Conservation (phyloP, 768 basidiomycete species). For the Epithele typhae region DNA sequence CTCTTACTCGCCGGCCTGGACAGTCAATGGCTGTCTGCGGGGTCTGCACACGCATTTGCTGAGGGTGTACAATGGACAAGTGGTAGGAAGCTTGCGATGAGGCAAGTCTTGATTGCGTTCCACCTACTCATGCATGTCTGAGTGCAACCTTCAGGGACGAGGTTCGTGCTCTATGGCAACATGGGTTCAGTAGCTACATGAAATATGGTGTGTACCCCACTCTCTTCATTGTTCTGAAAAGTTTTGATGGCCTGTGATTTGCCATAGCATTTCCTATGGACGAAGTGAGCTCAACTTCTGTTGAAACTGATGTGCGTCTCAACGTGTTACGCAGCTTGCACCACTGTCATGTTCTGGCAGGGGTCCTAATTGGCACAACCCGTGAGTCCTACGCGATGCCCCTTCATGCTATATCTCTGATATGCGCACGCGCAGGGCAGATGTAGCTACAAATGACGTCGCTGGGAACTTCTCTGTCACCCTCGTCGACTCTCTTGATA, state of each 20-base stretch:
- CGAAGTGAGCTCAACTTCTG: slow-evolving; percentile 46
- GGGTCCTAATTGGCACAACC: slow-evolving; percentile 83
- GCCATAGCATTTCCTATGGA: slow-evolving; percentile 75
- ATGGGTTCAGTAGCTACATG: slow-evolving; percentile 91
- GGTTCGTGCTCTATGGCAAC: slow-evolving; percentile 80
- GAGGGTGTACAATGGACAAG: slow-evolving; percentile 21
- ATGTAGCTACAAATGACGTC: slow-evolving; percentile 86
- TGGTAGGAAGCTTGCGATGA: slow-evolving; percentile 22
- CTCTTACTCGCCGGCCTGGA: slow-evolving; percentile 25
- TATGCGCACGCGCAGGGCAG: slow-evolving; percentile 36
- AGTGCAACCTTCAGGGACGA: slow-evolving; percentile 44
- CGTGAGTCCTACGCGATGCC: slow-evolving; percentile 48
- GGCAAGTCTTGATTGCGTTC: slow-evolving; percentile 13
- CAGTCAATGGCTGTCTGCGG: slow-evolving; percentile 16
- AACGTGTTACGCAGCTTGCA: slow-evolving; percentile 50
- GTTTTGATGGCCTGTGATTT: background rate
- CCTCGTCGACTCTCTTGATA: slow-evolving; percentile 79
- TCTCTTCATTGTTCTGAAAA: background rate
- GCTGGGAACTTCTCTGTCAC: slow-evolving; percentile 91
- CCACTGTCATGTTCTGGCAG: slow-evolving; percentile 83
- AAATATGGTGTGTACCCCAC: slow-evolving; percentile 49
- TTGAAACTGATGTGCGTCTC: slow-evolving; percentile 1
- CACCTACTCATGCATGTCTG: background rate
- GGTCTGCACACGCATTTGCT: slow-evolving; percentile 8
- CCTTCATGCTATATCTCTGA: background rate